These are phyloP conservation scores for Aspergillus intermedius DNA, from an alignment of 2,329 filamentous ascomycete species.

Conservation along the genomic window DNA sequence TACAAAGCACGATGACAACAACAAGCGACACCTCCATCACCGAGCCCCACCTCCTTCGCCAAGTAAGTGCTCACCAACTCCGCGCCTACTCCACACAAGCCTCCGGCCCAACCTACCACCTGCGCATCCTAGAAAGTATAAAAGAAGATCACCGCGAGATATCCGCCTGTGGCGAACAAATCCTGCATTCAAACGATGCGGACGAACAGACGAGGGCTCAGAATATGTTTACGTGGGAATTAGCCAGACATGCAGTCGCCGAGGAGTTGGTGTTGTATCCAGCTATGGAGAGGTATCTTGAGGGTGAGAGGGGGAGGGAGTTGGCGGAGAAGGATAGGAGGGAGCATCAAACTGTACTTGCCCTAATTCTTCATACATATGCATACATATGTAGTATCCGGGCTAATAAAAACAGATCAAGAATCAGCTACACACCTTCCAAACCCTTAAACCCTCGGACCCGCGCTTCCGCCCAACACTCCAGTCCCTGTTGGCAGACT, in stretches of 20 bases:
- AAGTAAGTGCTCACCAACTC: slow-evolving; percentile 7
- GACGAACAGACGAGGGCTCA: slow-evolving; percentile 43
- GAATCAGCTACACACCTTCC: slow-evolving; percentile 43
- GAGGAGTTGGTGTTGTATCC: slow-evolving; percentile 52
- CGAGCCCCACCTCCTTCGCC: slow-evolving; percentile 1
- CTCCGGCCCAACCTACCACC: slow-evolving; percentile 2
- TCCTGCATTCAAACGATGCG: slow-evolving; percentile 35
- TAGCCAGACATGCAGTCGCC: slow-evolving; percentile 46
- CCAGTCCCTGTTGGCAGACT: slow-evolving; percentile 33
- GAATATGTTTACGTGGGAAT: slow-evolving; percentile 50
- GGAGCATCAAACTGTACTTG: slow-evolving; percentile 36
- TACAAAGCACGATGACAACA: background rate
- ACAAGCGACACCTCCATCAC: background rate
- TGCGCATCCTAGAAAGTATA: slow-evolving; percentile 32
- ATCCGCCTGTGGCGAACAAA: slow-evolving; percentile 37
- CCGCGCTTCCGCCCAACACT: slow-evolving; percentile 37
- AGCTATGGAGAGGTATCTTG: slow-evolving; percentile 45
- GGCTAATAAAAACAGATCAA: slow-evolving; percentile 39
- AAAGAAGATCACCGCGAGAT: slow-evolving; percentile 39
- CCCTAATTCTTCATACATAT: no score
- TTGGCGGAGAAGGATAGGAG: slow-evolving; percentile 45
- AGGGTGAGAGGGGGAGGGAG: slow-evolving; percentile 33
- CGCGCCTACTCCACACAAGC: slow-evolving; percentile 7
- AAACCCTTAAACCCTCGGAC: slow-evolving; percentile 35
- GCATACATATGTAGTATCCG: no score